Conservation (phyloP, 495 filamentous ascomycete genomes). For the Articulospora tetracladia region DNA sequence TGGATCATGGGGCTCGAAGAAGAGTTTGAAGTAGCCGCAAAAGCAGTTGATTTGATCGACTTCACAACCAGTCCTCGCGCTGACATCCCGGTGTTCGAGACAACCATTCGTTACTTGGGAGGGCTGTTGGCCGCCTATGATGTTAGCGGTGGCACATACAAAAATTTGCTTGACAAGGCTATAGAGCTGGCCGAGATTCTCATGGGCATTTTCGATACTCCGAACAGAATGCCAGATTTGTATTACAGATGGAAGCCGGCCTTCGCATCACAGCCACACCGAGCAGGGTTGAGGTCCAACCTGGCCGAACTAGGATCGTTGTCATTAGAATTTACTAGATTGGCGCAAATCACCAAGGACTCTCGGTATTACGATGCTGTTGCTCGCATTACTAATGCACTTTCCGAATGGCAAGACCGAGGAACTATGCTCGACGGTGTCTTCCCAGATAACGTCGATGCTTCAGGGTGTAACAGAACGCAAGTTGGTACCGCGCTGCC, state of each 20-base stretch:
- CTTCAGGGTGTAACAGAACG: conserved; percentile 51
- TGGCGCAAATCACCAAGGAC: conserved; percentile 86
- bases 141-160: conserved; percentile 66
- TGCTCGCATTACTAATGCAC: conserved; percentile 82
- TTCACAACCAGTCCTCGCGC: conserved; percentile 70
- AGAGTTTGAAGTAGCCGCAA: conserved; percentile 84
- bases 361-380: conserved; percentile 93
- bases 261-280: conserved; percentile 59
- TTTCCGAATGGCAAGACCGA: conserved; percentile 72
- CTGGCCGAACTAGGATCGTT: conserved; percentile 88
- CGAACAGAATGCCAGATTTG: conserved; percentile 89
- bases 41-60: conserved; percentile 75
- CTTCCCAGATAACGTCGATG: conserved; percentile 80
- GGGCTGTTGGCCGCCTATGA: conserved; percentile 83
- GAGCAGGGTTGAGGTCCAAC: conserved; percentile 57
- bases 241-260: conserved; percentile 81
- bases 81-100: conserved; percentile 80
- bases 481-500: conserved; percentile 1
- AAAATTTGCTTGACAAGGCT: conserved; percentile 77
- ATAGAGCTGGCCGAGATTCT: conserved; percentile 83
- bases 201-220: conserved; percentile 92
- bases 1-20: conserved; percentile 94
- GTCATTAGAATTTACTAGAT: conserved; percentile 90
- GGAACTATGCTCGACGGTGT: conserved; percentile 74
- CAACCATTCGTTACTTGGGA: conserved; percentile 82